Base-by-base conservation (phyloP, 1,284 basidiomycete genomes). In the Cronartium ribicola region DNA sequence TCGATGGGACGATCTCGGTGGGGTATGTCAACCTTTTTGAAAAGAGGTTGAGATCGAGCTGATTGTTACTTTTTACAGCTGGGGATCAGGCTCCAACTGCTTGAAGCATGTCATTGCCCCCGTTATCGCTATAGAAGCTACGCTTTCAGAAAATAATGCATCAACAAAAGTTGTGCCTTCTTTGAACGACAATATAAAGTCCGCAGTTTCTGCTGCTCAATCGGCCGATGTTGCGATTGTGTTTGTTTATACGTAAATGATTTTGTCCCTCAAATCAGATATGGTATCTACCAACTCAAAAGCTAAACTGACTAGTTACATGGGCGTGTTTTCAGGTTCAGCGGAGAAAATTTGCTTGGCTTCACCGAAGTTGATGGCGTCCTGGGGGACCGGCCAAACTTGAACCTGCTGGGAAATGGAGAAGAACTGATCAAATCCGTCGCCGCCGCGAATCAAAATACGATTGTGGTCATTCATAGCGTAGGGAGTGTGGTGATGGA, bases 391-490 rank as follows among this genome's bases (percentile, higher is more conserved):
- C 76, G 76, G 83, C 13, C 78, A 79, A 77, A 80, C 22, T 77
- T 84, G 8, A 40, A 77, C 29, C 78, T 83, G 37, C 80, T 81
- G 65, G 78, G 80, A 13, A 80, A 79, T 17, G 67, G 81, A 78
- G 40, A 81, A 78, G 61, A 81, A 80, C 51, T 83, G 11, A 79
- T 74, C 80, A 83, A 37, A 81, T 80, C 17, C 5, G 80, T 82
- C 22, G 80, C 82, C 2, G 75, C 77, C 10, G 76, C 77, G 36
- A 79, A 79, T 78, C 85, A 85, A 78, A 92, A 94, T 82, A 92
- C 90, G 0, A 86, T 94, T 61, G 91, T 94, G 17, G 85, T 94
- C 44, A 85, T 89, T 29, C 88, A 94, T 82, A 87, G 87, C 66
- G 76, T 76, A 61, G 71, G 74, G 10, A 75, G 76, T 44, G 77